Base-by-base conservation (phyloP, 371 early-diverging fungal genomes). In the Blakeslea trispora region DNA sequence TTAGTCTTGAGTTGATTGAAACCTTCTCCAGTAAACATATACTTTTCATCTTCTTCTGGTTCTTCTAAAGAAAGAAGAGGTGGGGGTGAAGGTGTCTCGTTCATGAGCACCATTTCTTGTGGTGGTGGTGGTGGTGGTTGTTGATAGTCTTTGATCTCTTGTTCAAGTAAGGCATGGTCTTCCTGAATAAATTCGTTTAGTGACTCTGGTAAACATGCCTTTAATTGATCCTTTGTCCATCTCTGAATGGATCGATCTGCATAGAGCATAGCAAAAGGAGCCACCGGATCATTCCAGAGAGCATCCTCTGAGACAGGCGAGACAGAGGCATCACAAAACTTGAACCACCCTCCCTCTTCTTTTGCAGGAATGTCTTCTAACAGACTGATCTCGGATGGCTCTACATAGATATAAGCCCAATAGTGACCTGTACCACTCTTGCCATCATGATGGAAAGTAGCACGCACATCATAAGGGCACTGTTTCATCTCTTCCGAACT, bases 321-420 rank as follows among this genome's bases (percentile, higher is more conserved):
- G 5, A 78, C 79, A 24, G 28, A 46, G 0, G 79, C 73, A 61
- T 78, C 79, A 46, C 71, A 69, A 48, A 75, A 78, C n/a, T 51
- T 64, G 24, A 68, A 75, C 79, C 79, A 78, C 0, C 63, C 61
- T 6, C 64, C 65, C 37, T 37, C 11, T 9, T 32, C 32, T 42
- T 49, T 59, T 11, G 44, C 18, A 0, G 68, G 52, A 9, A 61
- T 55, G 28, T 66, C 61, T 7, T 48, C 17, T 8, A 66, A 23
- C 1, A 61, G 32, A 19, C 50, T 55, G 10, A 47, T 44, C 31
- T 68, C 61, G 1, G 40, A 37, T 13, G 59, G 60, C 9, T 68
- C 69, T 0, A 71, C 68, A 61, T 66, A 64, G 18, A 77, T 63
- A 39, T 78, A 78, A 1, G 66, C 75, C 79, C 79, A 78, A 47